Evolutionary conservation across 2,329 filamentous ascomycete species (phyloP).

Genomic region (Apiospora kogelbergensis): DNA sequence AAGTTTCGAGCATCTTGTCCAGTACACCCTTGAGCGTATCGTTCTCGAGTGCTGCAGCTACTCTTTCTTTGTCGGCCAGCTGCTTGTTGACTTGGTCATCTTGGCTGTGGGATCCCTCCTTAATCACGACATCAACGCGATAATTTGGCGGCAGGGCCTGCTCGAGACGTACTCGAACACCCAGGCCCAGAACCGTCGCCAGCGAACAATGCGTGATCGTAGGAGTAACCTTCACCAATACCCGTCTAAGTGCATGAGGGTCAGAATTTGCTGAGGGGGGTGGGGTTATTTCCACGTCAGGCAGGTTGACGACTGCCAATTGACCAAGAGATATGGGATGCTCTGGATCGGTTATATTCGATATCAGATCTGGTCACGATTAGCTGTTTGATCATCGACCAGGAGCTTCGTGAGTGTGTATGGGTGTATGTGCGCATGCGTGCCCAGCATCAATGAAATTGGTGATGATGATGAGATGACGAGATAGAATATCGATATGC

Average conservation of each 20-base stretch:
- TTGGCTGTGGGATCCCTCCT: constrained; percentile 93
- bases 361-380: constrained; percentile 72
- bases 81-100: constrained; percentile 97
- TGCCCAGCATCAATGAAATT: too few relatives aligned
- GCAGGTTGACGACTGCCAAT: constrained; percentile 92
- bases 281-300: constrained; percentile 79
- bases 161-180: constrained; percentile 87
- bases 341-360: constrained; percentile 92
- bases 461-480: not conserved
- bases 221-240: constrained; percentile 87
- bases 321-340: constrained; percentile 93
- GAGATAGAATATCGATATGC: not conserved
- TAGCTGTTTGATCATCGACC: not conserved
- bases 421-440: not conserved
- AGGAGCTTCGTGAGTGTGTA: not conserved
- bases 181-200: constrained; percentile 92
- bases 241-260: constrained; percentile 62
- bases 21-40: constrained; percentile 84
- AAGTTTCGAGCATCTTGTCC: constrained; percentile 91
- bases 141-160: constrained; percentile 89
- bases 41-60: constrained; percentile 93
- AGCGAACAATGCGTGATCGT: constrained; percentile 97
- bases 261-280: constrained; percentile 58
- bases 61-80: constrained; percentile 91
- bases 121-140: constrained; percentile 88